Percentiles rank a stretch among this genome's conserved stretches.
These are phyloP conservation scores for Pleurotus pulmonarius DNA, from an alignment of 768 basidiomycete genomes.

Conservation along the genomic window DNA sequence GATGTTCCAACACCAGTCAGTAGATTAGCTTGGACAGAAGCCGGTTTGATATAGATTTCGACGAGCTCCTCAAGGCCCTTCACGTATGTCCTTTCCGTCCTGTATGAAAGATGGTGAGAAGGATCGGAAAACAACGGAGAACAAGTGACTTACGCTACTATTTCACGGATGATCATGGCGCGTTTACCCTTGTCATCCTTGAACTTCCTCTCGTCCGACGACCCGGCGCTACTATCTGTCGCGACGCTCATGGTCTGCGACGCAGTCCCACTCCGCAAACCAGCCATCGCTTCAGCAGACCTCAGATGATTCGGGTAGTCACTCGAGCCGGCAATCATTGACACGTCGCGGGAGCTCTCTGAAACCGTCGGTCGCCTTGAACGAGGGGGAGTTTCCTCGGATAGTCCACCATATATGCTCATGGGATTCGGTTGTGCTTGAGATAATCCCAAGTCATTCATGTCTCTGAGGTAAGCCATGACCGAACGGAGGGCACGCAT, in stretches of 20 bases:
- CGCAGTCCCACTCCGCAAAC: slow-evolving; percentile 54
- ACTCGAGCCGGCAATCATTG: slow-evolving; percentile 34
- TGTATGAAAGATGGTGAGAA: slow-evolving; percentile 25
- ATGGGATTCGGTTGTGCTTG: slow-evolving; percentile 50
- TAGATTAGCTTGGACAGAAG: slow-evolving; percentile 63
- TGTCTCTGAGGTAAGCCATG: slow-evolving; percentile 94
- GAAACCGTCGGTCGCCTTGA: slow-evolving; percentile 66
- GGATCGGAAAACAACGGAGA: slow-evolving; percentile 8
- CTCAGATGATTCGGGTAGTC: slow-evolving; percentile 56
- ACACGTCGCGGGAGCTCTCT: slow-evolving; percentile 56
- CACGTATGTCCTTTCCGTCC: slow-evolving; percentile 94
- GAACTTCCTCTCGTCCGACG: slow-evolving; percentile 78
- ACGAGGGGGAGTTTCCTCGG: slow-evolving; percentile 42
- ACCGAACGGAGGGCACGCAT: slow-evolving; percentile 83
- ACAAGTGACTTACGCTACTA: slow-evolving; percentile 67
- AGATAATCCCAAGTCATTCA: slow-evolving; percentile 83
- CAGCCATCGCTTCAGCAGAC: slow-evolving; percentile 58
- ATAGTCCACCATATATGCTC: slow-evolving; percentile 54
- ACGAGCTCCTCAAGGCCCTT: slow-evolving; percentile 91
- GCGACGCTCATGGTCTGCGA: slow-evolving; percentile 72
- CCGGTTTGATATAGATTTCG: slow-evolving; percentile 92
- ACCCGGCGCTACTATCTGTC: slow-evolving; percentile 71
- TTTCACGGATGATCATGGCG: slow-evolving; percentile 82
- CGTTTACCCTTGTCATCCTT: slow-evolving; percentile 90
- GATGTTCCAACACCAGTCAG: slow-evolving; percentile 66